Evolutionary conservation across 257 asterid species (phyloP), one percentile per base, ranked within the genome.

Genomic region (Solanum clarkiae): DNA sequence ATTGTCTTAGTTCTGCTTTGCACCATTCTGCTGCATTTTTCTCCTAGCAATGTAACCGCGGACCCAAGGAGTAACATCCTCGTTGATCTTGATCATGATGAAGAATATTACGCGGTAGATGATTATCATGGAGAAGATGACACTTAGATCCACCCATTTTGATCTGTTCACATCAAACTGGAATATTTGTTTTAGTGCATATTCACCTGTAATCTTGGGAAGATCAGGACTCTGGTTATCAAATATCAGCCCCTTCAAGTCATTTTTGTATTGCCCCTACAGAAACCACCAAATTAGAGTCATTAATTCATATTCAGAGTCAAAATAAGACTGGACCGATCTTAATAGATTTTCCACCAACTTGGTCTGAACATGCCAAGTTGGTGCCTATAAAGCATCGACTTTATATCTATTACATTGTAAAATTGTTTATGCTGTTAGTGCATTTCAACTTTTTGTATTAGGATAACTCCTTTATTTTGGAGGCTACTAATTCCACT

Each of bases 21-120:
- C 93, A 80, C 86, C 92, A 86, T 90, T 95, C 83, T 87, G 92
- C 56, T 91, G 93, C 91, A 94, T 92, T 91, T 94, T 93, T 86
- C 98, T 93, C 87, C 97, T 89, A 9, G 98, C 97, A n/a, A 94
- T 85, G 85, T 89, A 93, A 47, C 97, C 97, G 1, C 98, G 93
- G 45, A 95, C 91, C 98, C 98, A 94, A 4, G 98, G 99, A 8
- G 98, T 95, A 10, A 96, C 95, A 5, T 95, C 98, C 93, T 96
- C 98, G 62, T 91, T 96, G 12, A 94, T 87, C 86, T 96, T 96
- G 91, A 96, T 96, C 95, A 94, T 87, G 86, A 93, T 54, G 93
- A 95, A 96, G 94, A 96, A 96, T 81, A 96, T 90, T 85, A 94
- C 83, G 18, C 98, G 94, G 80, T 96, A 96, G 85, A 90, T 85